A percentile compares a stretch with the other conserved stretches of the same genome.
phyloP scores from a whole-genome alignment of 202 grass and related monocot species.

The Eragrostis tef region DNA sequence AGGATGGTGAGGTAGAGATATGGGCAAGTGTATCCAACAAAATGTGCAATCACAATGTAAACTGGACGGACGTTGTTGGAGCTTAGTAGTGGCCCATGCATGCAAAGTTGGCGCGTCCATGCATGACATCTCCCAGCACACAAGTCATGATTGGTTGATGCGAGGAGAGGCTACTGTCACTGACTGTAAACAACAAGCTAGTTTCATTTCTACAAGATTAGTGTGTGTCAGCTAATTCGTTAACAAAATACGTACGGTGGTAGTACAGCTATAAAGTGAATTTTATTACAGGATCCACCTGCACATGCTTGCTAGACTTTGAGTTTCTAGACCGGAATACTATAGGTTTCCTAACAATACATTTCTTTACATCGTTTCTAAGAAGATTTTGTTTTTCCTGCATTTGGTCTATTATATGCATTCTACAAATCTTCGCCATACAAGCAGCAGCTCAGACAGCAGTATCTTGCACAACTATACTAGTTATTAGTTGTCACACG shows the following conservation, averaged over 20 bases:
- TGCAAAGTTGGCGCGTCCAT: constrained; percentile 36
- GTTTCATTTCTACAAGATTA: not conserved
- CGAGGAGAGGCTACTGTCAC: not conserved
- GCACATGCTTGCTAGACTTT: too few species aligned
- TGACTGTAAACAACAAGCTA: not conserved
- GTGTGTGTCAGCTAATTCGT: too few species aligned
- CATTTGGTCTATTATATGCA: not conserved
- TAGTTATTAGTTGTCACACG: constrained; percentile 48
- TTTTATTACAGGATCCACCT: too few species aligned
- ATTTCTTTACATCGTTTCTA: too few species aligned
- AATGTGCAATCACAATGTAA: constrained; percentile 10
- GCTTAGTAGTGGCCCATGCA: constrained; percentile 29
- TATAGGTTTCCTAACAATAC: too few species aligned
- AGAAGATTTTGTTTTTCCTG: not conserved
- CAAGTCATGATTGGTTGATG: constrained; percentile 3
- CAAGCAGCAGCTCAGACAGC: constrained; percentile 13
- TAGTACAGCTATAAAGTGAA: too few species aligned
- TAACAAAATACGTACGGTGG: too few species aligned
- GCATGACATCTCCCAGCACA: not conserved
- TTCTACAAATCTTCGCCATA: not conserved
- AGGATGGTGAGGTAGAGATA: not conserved
- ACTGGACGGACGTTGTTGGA: constrained; percentile 40
- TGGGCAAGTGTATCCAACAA: constrained; percentile 37
- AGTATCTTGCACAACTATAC: constrained; percentile 7
- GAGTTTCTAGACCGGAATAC: too few species aligned